A percentile compares a stretch with the other conserved stretches of the same genome.
phyloP scores from a whole-genome alignment of 1,284 basidiomycete species.

The Mycosarcoma mackinlayi region DNA sequence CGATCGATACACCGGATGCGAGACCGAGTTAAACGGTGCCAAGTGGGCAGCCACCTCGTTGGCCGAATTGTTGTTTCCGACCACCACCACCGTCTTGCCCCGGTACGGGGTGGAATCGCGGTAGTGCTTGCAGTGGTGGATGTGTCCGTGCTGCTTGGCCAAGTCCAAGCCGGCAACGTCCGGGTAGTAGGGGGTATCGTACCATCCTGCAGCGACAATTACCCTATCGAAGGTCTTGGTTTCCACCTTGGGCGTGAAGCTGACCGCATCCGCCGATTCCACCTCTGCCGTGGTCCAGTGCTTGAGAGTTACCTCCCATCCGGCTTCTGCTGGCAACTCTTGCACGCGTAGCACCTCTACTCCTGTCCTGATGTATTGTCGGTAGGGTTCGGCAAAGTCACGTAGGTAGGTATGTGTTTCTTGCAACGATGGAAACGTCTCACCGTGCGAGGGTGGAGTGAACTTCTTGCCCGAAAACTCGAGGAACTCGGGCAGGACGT shows the following conservation, averaged over 20 bases:
- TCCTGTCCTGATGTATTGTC: conserved; percentile 24
- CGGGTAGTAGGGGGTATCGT: conserved; percentile 57
- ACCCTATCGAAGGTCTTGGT: conserved; percentile 40
- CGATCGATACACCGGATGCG: conserved; percentile 42
- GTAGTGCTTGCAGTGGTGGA: conserved; percentile 64
- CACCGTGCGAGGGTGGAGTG: conserved; percentile 34
- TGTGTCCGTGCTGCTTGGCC: conserved; percentile 24
- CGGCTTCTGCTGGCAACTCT: conserved; percentile 36
- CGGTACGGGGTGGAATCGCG: conserved; percentile 43
- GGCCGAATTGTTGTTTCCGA: conserved; percentile 60
- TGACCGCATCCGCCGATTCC: neutral
- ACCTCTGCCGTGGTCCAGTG: conserved; percentile 23
- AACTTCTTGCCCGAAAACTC: conserved; percentile 50
- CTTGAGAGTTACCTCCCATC: conserved; percentile 42
- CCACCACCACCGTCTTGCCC: conserved; percentile 50
- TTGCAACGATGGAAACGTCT: conserved; percentile 52
- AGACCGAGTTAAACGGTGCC: conserved; percentile 33
- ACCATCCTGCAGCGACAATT: conserved; percentile 57
- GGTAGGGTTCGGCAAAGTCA: conserved; percentile 36
- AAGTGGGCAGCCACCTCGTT: conserved; percentile 62
- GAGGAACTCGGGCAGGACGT: conserved; percentile 61
- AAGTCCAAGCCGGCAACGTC: conserved; percentile 33
- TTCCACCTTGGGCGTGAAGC: conserved; percentile 18
- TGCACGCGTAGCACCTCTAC: conserved; percentile 52
- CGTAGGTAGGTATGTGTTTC: conserved; percentile 57